phyloP scores from a whole-genome alignment of 2,329 filamentous ascomycete genomes.

The Hypoxylon sp. region DNA sequence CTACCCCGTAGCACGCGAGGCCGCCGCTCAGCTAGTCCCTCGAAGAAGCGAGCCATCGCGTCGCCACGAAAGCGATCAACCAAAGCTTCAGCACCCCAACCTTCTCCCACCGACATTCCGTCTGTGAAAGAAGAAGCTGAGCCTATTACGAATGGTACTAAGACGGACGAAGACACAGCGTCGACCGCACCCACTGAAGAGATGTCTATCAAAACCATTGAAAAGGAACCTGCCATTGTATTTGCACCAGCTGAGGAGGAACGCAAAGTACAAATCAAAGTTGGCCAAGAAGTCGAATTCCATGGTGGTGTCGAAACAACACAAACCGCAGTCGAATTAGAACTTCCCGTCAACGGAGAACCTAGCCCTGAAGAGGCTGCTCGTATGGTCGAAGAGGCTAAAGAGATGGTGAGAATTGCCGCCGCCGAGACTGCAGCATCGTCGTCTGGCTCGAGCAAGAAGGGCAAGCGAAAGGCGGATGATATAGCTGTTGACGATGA shows the following conservation, averaged over 20 bases:
- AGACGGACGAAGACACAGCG: slow-evolving; percentile 65
- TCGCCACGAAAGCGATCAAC: slow-evolving; percentile 70
- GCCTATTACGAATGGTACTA: slow-evolving; percentile 55
- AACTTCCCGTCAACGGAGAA: slow-evolving; percentile 79
- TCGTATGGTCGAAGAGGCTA: slow-evolving; percentile 88
- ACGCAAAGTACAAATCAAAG: slow-evolving; percentile 76
- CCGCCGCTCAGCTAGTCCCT: slow-evolving; percentile 71
- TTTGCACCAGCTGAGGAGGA: slow-evolving; percentile 70
- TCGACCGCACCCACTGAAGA: slow-evolving; percentile 58
- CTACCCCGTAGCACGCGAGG: slow-evolving; percentile 64
- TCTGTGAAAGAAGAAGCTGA: slow-evolving; percentile 53
- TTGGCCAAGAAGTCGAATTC: slow-evolving; percentile 70
- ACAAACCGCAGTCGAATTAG: slow-evolving; percentile 80
- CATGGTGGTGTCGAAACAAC: slow-evolving; percentile 75
- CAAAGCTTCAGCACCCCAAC: slow-evolving; percentile 60
- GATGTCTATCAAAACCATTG: slow-evolving; percentile 63
- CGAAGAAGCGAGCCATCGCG: slow-evolving; percentile 67
- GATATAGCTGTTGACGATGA: slow-evolving; percentile 77
- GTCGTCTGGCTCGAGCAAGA: slow-evolving; percentile 61
- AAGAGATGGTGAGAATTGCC: slow-evolving; percentile 86
- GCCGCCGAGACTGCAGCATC: slow-evolving; percentile 65
- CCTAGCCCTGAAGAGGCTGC: slow-evolving; percentile 83
- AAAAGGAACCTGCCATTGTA: slow-evolving; percentile 65
- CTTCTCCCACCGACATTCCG: slow-evolving; percentile 57
- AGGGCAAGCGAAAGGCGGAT: slow-evolving; percentile 80